Conservation (phyloP, 2,329 filamentous ascomycete species). For the Colletotrichum sp. region DNA sequence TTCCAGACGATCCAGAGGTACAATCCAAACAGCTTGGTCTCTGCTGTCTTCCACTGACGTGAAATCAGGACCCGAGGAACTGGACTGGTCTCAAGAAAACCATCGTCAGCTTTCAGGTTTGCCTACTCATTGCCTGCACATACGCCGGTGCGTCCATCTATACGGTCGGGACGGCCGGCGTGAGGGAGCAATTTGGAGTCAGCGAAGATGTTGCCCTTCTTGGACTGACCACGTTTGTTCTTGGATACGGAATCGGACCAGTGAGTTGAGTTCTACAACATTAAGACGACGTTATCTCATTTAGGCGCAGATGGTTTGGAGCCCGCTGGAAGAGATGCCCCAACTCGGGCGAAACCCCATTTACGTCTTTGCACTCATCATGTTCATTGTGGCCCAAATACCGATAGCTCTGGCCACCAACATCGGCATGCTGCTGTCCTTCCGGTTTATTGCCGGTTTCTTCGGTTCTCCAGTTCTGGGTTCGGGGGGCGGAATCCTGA, state of each 20-base stretch:
- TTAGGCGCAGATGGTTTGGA: constrained; percentile 11
- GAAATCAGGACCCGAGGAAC: constrained; percentile 77
- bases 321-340: constrained; percentile 23
- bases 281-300: background rate
- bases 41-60: background rate
- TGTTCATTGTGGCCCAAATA: constrained; percentile 18
- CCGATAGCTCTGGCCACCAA: constrained; percentile 19
- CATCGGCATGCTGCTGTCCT: constrained; percentile 19
- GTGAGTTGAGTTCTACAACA: background rate
- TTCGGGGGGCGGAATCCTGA: background rate
- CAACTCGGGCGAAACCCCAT: constrained; percentile 21
- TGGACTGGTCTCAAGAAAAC: constrained; percentile 65
- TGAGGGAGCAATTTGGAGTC: constrained; percentile 67
- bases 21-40: accelerated
- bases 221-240: constrained; percentile 76
- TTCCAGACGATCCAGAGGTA: constrained; percentile 17
- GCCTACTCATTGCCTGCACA: constrained; percentile 44
- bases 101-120: constrained; percentile 64
- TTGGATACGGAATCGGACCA: constrained; percentile 77
- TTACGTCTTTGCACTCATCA: constrained; percentile 21
- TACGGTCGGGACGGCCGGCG: constrained; percentile 73
- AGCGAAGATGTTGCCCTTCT: constrained; percentile 75
- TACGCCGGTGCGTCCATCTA: constrained; percentile 62
- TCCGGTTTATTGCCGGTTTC: constrained; percentile 25
- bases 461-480: constrained; percentile 18